These are phyloP conservation scores for Cruciata laevipes DNA, from an alignment of 257 asterid species.

Conservation along the genomic window DNA sequence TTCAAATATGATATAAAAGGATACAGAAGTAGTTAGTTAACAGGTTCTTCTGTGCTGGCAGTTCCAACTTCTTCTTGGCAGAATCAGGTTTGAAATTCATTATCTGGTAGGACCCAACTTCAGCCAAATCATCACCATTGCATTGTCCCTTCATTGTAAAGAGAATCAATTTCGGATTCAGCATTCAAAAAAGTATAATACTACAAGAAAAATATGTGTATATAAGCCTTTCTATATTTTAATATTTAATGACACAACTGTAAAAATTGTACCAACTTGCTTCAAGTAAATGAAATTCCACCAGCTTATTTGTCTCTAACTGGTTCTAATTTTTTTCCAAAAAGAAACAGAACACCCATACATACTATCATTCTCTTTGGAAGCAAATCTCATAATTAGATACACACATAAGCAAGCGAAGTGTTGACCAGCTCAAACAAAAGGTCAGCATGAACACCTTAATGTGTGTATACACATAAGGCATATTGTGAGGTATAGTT, in stretches of 20 bases:
- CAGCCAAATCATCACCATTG: conserved; percentile 28
- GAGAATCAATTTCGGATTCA: neutral
- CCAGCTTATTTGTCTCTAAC: neutral
- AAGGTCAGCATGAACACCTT: neutral
- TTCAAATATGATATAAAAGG: conserved; percentile 28
- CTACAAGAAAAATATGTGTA: neutral
- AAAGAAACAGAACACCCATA: neutral
- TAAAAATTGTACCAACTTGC: neutral
- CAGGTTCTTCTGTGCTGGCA: conserved; percentile 88
- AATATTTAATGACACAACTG: neutral
- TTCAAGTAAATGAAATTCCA: neutral
- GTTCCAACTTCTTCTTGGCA: conserved; percentile 61
- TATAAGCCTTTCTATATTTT: neutral
- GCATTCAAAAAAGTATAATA: neutral
- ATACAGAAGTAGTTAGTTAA: conserved; percentile 95
- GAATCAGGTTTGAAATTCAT: conserved; percentile 56
- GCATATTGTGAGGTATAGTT: neutral
- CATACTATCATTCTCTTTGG: neutral
- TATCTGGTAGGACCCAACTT: conserved; percentile 41
- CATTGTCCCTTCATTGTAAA: conserved; percentile 37
- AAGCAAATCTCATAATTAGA: neutral
- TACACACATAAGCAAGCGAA: neutral
- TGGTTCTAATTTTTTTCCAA: neutral
- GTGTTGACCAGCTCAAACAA: conserved; percentile 4
- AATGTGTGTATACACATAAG: neutral